Evolutionary conservation across 179 eudicot species (phyloP), one percentile per base, ranked within the genome.

Genomic region (Corrigiola litoralis): DNA sequence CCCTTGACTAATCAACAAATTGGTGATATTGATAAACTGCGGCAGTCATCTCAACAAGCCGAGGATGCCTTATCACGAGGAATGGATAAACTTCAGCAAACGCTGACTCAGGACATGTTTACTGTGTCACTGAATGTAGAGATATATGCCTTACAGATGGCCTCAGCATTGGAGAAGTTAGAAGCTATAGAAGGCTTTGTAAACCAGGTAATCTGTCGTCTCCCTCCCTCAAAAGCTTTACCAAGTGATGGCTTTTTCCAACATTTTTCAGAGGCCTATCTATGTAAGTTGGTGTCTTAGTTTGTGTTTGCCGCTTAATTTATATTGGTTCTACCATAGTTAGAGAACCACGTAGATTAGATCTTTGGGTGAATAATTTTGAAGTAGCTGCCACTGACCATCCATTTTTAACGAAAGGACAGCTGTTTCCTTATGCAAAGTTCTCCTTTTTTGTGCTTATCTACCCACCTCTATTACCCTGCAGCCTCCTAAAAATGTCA

Each of bases 21-120:
- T 2, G 72, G 53, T 21, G 79, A 74, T 0, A 75, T 77, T 13
- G 62, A 31, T 28, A 80, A 71, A 71, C 72, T 80, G 42, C 46
- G 21, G 27, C 70, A 36, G 59, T 72, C 81, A 41, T 67, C 81
- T 5, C 72, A 61, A 49, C 84, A 80, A 68, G 84, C 81, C 31
- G 84, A 80, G 65, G 78, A 80, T 4, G 77, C 79, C 14, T 53
- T 77, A 14, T 38, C 81, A 59, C 72, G 78, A 71, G 84, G 84
- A 36, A 66, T 80, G 21, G 84, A 74, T 32, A 80, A 72, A 62
- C 84, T 80, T 46, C 81, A 80, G 51, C 79, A 71, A 45, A 59
- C 63, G 6, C 52, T 80, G 10, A 60, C 72, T 10, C 70, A 80
- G 44, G 55, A 74, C 54, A 65, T 80, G 79, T 58, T 51, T 45